phyloP scores from a whole-genome alignment of 208 protist genomes.

The Trichomonas vaginalis region DNA sequence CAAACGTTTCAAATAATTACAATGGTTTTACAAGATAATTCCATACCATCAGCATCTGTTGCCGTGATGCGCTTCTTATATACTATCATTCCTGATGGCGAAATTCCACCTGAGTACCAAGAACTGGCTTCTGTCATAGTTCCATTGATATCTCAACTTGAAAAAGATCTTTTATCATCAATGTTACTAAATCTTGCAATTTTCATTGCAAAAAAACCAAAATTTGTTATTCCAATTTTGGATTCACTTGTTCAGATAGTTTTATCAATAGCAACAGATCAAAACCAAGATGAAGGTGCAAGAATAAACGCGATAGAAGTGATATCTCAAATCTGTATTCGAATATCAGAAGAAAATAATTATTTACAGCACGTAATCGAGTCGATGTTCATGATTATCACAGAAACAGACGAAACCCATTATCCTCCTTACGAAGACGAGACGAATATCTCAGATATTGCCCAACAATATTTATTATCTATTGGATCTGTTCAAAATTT shows the following conservation, averaged over 20 bases:
- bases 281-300: background rate
- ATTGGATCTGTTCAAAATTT: background rate
- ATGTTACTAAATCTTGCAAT: background rate
- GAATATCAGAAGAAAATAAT: background rate
- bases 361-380: background rate
- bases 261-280: background rate
- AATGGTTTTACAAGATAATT: background rate
- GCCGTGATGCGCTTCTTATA: background rate
- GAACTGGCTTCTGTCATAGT: background rate
- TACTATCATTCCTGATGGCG: background rate
- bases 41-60: background rate
- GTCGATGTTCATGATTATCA: background rate
- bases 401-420: background rate
- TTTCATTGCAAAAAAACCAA: background rate
- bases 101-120: background rate
- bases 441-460: background rate
- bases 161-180: background rate
- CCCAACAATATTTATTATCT: background rate
- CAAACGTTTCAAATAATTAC: background rate
- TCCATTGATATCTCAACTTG: background rate
- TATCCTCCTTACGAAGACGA: background rate
- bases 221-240: background rate
- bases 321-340: background rate
- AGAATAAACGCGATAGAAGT: background rate
- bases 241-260: background rate